Percentiles rank a stretch among this genome's conserved stretches.
These are phyloP conservation scores for Fragaria ananassa DNA, from an alignment of 306 rosid species.

Conservation along the genomic window DNA sequence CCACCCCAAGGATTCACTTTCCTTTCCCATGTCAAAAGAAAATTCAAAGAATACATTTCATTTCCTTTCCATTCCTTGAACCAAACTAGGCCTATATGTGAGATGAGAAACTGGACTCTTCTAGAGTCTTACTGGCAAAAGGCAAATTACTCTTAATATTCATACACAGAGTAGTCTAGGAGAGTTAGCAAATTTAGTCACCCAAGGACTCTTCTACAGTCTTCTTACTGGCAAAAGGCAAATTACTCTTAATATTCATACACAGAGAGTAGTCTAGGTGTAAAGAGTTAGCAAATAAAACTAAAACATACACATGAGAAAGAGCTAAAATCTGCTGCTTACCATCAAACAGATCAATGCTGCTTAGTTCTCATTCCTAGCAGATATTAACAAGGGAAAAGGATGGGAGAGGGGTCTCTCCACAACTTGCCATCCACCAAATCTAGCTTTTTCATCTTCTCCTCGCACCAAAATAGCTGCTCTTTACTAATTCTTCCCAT, in stretches of 20 bases:
- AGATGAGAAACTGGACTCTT: background rate
- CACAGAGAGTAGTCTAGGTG: background rate
- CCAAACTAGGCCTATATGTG: background rate
- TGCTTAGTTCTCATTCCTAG: background rate
- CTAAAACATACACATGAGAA: conserved; percentile 5
- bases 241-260: background rate
- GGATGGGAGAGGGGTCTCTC: conserved; percentile 78
- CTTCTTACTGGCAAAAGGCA: background rate
- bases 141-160: background rate
- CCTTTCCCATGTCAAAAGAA: no score
- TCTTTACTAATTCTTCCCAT: conserved; percentile 69
- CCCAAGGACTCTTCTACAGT: background rate
- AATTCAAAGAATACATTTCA: no score
- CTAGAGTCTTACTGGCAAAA: background rate
- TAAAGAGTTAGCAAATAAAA: background rate
- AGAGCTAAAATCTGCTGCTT: conserved; percentile 14
- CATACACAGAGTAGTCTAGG: background rate
- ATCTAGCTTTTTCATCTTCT: conserved; percentile 80
- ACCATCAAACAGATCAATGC: background rate
- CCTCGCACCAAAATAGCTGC: conserved; percentile 90
- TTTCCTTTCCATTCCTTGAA: no score
- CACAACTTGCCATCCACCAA: conserved; percentile 53
- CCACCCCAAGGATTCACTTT: no score
- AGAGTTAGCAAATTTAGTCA: background rate
- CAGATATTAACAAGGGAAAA: conserved; percentile 67